phyloP scores from a whole-genome alignment of 805 yeast species.

The Metschnikowia baotianmanensis region DNA sequence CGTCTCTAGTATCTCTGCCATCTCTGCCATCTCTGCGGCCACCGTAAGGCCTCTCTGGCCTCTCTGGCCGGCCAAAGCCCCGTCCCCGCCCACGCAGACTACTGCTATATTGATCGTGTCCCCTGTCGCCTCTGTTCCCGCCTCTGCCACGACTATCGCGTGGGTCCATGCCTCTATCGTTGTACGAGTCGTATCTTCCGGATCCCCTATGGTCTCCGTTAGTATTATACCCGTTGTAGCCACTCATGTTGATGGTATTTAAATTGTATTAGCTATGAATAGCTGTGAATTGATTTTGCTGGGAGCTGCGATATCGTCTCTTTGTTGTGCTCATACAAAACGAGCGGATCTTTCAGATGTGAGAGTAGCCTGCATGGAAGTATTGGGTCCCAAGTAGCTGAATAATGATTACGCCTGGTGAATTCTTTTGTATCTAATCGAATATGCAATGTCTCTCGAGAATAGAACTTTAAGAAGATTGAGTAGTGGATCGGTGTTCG shows the following conservation, averaged over 20 bases:
- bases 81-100: conserved; percentile 20
- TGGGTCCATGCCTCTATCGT: conserved; percentile 8
- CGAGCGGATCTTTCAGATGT: no score
- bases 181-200: conserved; percentile 10
- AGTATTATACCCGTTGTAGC: conserved; percentile 4
- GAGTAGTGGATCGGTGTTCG: no score
- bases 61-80: conserved; percentile 3
- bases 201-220: conserved; percentile 7
- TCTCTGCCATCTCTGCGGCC: conserved; percentile 2
- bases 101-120: conserved; percentile 13
- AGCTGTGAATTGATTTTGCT: no score
- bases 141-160: conserved; percentile 21
- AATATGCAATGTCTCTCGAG: no score
- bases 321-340: no score
- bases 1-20: neutral
- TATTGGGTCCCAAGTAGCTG: no score
- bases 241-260: conserved; percentile 8
- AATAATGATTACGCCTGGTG: no score
- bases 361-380: no score
- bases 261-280: no score
- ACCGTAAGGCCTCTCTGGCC: conserved; percentile 5
- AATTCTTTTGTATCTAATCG: no score
- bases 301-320: no score
- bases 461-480: no score
- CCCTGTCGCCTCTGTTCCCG: conserved; percentile 22